These are phyloP conservation scores for Colletotrichum sp. DNA, from an alignment of 2,329 filamentous ascomycete species.

Conservation along the genomic window DNA sequence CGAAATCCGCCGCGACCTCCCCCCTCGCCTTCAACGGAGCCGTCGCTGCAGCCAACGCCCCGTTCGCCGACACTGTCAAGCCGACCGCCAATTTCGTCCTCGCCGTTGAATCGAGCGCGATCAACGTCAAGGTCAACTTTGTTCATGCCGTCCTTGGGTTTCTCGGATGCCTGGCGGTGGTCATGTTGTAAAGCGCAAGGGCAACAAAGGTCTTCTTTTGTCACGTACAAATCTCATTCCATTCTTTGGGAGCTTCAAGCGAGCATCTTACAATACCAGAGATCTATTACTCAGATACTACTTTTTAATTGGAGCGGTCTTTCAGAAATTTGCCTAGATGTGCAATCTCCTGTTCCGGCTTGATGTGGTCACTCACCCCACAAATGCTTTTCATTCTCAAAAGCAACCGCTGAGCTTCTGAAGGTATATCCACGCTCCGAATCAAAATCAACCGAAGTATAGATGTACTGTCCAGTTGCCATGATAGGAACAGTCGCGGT, in stretches of 20 bases:
- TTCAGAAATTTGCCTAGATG: too few relatives aligned
- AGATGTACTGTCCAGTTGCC: fast-evolving
- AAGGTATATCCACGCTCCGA: too few relatives aligned
- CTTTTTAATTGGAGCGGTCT: neutral
- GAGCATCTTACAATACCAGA: neutral
- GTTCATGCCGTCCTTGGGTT: constrained; percentile 25
- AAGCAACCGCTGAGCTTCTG: fast-evolving
- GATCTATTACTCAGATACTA: neutral
- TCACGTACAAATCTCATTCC: neutral
- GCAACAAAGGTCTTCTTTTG: neutral
- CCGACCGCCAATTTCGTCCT: constrained; percentile 31
- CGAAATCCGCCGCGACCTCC: constrained; percentile 44
- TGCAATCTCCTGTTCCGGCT: too few relatives aligned
- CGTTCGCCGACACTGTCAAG: constrained; percentile 59
- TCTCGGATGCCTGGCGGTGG: constrained; percentile 18
- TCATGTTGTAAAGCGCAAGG: neutral
- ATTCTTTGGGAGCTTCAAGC: neutral
- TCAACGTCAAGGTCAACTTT: constrained; percentile 22
- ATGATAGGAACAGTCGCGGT: fast-evolving
- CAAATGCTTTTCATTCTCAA: fast-evolving
- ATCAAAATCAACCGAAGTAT: neutral
- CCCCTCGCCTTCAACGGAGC: constrained; percentile 60
- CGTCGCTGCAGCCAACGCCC: constrained; percentile 47
- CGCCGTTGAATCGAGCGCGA: constrained; percentile 18
- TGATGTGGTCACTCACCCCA: too few relatives aligned